Evolutionary conservation across 306 rosid genomes (phyloP), one percentile per base, ranked within the genome.

Genomic region (Cucumis sativus): DNA sequence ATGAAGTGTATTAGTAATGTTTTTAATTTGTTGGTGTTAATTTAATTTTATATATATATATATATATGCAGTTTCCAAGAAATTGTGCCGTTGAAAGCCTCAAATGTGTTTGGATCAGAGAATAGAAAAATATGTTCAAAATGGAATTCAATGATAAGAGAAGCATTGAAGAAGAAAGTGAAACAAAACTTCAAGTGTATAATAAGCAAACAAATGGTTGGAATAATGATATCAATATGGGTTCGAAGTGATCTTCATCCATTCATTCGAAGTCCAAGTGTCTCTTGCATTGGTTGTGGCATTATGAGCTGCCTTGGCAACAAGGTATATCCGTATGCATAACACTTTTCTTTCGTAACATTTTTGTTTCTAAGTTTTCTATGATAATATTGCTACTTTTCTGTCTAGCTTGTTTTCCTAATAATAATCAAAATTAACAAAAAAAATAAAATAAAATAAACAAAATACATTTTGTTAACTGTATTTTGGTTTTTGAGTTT

Each of bases 191-290:
- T 86, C 64, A 79, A 90, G 71, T 92, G 97, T 79, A 85, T 94
- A 21, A 79, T 88, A 76, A 89, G 98, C 81, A 94, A 90, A 78
- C 96, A 94, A 80, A 94, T 94, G 98, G 98, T 94, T 79, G 98
- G 98, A 56, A 89, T 94, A 57, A 78, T 90, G 80, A 85, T 92
- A 39, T 88, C 97, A 4, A 94, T 90, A 45, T 94, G 98, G 98
- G 87, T 83, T 60, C 83, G 89, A 80, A 83, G 78, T 17, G 76
- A 85, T 80, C 87, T 91, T 78, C 84, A 89, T 73, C 93, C 94
- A 11, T 84, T 87, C 83, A 84, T 94, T 78, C 83, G 77, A 76
- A 83, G 88, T 86, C 88, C 88, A 59, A 88, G 87, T 28, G 98
- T 94, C 62, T 91, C 95, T 1, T 94, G 98, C 51, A 83, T 94